Evolutionary conservation across 805 yeast species (phyloP).

Genomic region (Wickerhamomyces xylosicus): DNA sequence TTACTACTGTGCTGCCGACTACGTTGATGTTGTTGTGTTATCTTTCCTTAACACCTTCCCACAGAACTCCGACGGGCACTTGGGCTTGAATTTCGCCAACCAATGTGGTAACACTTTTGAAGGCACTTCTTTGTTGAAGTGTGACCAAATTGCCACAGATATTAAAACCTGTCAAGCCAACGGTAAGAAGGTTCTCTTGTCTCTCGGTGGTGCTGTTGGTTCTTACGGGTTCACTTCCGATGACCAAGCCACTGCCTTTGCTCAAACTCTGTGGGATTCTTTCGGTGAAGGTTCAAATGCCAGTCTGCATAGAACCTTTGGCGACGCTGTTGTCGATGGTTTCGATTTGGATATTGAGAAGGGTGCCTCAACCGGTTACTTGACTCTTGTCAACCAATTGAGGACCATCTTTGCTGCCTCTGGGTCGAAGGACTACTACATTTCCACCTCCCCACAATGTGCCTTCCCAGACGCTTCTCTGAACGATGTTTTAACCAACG

Average conservation of each 20-base stretch:
- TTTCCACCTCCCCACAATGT: constrained; percentile 71
- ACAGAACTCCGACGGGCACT: constrained; percentile 66
- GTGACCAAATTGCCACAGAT: constrained; percentile 44
- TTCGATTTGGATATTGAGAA: constrained; percentile 82
- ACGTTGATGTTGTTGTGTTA: constrained; percentile 56
- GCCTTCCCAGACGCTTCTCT: constrained; percentile 50
- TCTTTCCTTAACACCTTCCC: constrained; percentile 61
- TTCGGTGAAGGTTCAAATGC: constrained; percentile 43
- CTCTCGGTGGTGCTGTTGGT: constrained; percentile 58
- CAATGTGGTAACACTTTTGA: constrained; percentile 9
- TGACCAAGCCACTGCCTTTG: constrained; percentile 55
- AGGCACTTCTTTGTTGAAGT: constrained; percentile 3
- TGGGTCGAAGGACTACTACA: constrained; percentile 37
- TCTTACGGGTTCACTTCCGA: constrained; percentile 55
- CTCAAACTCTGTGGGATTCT: constrained; percentile 45
- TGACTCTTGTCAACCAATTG: constrained; percentile 41
- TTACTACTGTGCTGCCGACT: constrained; percentile 49
- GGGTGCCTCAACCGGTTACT: constrained; percentile 46
- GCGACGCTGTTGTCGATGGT: constrained; percentile 68
- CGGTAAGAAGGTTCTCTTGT: constrained; percentile 68
- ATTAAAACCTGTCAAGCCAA: constrained; percentile 59
- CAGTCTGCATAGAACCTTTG: constrained; percentile 51
- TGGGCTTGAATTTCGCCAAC: neutral
- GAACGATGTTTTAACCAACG: constrained; percentile 35
- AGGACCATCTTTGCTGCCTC: constrained; percentile 28